These are phyloP conservation scores for Chamaecyparis obtusa DNA, from an alignment of 75 land plant genomes.

Conservation along the genomic window DNA sequence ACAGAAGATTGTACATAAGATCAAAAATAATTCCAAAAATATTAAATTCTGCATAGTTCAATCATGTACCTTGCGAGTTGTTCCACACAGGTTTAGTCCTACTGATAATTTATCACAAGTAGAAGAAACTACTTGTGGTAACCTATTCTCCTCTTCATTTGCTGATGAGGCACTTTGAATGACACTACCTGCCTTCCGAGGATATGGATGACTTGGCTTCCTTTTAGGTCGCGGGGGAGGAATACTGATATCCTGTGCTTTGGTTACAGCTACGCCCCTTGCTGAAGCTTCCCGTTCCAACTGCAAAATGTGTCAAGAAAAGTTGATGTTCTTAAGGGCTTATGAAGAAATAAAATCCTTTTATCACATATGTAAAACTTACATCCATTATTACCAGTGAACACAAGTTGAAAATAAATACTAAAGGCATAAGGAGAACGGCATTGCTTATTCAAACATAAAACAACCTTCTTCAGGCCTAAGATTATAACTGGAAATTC, in stretches of 20 bases:
- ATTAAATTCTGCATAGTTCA: background rate
- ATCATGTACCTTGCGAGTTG: background rate
- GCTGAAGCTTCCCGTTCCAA: slow-evolving; percentile 77
- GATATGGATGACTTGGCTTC: slow-evolving; percentile 96
- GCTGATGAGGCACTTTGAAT: slow-evolving; percentile 10
- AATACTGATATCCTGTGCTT: slow-evolving; percentile 74
- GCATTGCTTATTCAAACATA: background rate
- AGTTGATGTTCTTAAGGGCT: slow-evolving; percentile 1
- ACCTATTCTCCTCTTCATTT: slow-evolving; percentile 32
- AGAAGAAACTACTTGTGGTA: slow-evolving; percentile 35
- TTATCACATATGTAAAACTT: background rate
- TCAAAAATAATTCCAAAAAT: background rate
- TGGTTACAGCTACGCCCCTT: slow-evolving; percentile 52
- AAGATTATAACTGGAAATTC: background rate
- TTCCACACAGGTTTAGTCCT: background rate
- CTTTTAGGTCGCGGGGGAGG: slow-evolving; percentile 99
- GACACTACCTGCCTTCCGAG: slow-evolving; percentile 57
- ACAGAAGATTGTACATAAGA: background rate
- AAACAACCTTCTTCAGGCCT: background rate
- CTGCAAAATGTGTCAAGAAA: slow-evolving; percentile 28
- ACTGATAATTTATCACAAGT: background rate
- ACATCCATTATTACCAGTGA: background rate
- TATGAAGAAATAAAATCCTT: slow-evolving; percentile 6
- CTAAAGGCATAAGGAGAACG: background rate
- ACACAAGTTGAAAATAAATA: background rate